phyloP scores from a whole-genome alignment of 2,329 filamentous ascomycete genomes.

The Talaromyces sp. region DNA sequence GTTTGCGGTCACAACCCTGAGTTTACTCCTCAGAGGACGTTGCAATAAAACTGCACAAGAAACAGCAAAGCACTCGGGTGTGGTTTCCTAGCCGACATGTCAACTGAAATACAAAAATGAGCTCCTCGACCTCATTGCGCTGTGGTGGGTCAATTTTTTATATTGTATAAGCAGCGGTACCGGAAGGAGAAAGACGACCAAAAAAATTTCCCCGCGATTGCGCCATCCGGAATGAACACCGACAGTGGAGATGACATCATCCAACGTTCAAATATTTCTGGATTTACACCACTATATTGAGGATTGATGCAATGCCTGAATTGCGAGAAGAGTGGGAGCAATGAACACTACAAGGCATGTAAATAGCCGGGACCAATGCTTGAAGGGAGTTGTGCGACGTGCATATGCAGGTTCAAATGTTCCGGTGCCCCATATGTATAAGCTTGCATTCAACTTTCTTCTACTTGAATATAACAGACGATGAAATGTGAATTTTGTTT shows the following conservation, averaged over 20 bases:
- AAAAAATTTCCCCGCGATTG: slow-evolving; percentile 12
- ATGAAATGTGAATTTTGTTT: background rate
- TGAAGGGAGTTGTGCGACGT: background rate
- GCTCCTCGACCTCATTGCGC: background rate
- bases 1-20: background rate
- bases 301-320: background rate
- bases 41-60: background rate
- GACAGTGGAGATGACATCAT: slow-evolving; percentile 6
- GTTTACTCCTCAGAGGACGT: background rate
- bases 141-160: background rate
- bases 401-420: too few relatives aligned
- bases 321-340: background rate
- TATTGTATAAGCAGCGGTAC: background rate
- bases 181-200: background rate
- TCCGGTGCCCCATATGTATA: background rate
- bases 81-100: background rate
- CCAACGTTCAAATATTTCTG: background rate
- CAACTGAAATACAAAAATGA: background rate
- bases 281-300: background rate
- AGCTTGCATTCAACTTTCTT: too few relatives aligned
- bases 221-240: slow-evolving; percentile 4
- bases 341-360: background rate
- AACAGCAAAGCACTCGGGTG: background rate
- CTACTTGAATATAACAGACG: background rate
- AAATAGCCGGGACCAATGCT: background rate